Evolutionary conservation across 2,329 filamentous ascomycete genomes (phyloP).

Genomic region (Paracoccidioides lutzii): DNA sequence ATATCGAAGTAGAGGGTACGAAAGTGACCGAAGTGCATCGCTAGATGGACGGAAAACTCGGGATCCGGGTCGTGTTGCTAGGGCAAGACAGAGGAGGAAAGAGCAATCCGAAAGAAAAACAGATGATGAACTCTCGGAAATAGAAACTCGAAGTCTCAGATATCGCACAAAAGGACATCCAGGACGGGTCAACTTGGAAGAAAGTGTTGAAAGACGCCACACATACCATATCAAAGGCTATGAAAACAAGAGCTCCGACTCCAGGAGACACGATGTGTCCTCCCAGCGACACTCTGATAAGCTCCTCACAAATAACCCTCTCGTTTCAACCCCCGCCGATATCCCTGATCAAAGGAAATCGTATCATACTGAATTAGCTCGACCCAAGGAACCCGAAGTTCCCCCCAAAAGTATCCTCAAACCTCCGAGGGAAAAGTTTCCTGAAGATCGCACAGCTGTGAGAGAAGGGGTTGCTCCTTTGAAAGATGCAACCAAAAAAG

Average conservation of each 20-base stretch:
- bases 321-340: conserved; percentile 13
- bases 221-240: background rate
- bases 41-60: conserved; percentile 15
- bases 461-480: conserved; percentile 88
- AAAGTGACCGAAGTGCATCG: conserved; percentile 9
- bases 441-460: conserved; percentile 69
- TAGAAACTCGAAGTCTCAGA: background rate
- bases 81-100: background rate
- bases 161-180: background rate
- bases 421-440: conserved; percentile 67
- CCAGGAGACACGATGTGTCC: conserved; percentile 6
- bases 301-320: conserved; percentile 10
- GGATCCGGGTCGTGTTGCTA: conserved; percentile 7
- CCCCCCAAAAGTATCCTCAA: conserved; percentile 73
- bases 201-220: background rate
- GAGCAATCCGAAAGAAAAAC: background rate
- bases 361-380: conserved; percentile 16
- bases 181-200: background rate
- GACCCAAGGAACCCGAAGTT: conserved; percentile 47
- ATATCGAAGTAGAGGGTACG: conserved; percentile 14
- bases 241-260: background rate
- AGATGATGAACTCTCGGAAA: conserved; percentile 5
- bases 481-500: conserved; percentile 68
- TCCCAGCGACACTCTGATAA: conserved; percentile 13
- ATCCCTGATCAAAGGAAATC: conserved; percentile 15